Conservation (phyloP, 2,329 filamentous ascomycete species). For the Emergomyces pasteurianus region DNA sequence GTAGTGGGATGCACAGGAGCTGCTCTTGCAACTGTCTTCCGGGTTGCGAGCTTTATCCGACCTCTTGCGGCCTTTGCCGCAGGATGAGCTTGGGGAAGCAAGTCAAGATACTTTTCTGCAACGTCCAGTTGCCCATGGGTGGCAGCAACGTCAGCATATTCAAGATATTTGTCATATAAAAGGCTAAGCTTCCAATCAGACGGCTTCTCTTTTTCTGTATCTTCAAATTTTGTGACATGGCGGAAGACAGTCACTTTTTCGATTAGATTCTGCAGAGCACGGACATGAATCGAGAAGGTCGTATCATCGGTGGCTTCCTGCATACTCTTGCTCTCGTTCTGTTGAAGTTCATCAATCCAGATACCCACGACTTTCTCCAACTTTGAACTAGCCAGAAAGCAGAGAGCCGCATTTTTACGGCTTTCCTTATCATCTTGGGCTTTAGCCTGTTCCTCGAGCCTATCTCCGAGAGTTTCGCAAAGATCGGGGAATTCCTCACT, state of each 20-base stretch:
- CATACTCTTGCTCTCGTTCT: constrained; percentile 65
- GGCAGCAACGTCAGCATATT: constrained; percentile 92
- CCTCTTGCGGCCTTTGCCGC: constrained; percentile 78
- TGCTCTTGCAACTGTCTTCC: constrained; percentile 42
- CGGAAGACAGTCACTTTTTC: constrained; percentile 98
- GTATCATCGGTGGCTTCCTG: constrained; percentile 60
- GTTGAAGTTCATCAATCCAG: constrained; percentile 81
- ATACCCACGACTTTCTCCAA: constrained; percentile 93
- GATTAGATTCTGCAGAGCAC: constrained; percentile 80
- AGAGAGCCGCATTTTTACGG: constrained; percentile 88
- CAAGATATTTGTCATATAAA: constrained; percentile 88
- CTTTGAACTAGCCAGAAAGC: constrained; percentile 89
- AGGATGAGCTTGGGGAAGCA: constrained; percentile 72
- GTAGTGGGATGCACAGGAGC: constrained; percentile 27
- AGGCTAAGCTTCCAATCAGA: constrained; percentile 80
- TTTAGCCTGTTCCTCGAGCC: constrained; percentile 59
- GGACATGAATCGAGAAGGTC: constrained; percentile 83
- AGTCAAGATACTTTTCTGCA: constrained; percentile 82
- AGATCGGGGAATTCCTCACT: constrained; percentile 85
- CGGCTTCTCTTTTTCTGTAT: constrained; percentile 57
- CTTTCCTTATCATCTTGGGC: constrained; percentile 42
- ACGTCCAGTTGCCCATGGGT: constrained; percentile 75
- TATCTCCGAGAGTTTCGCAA: constrained; percentile 87
- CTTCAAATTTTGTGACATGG: constrained; percentile 81
- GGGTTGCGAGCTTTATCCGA: constrained; percentile 73